phyloP scores from a whole-genome alignment of 2,329 filamentous ascomycete genomes.

The Davidsoniella neocaledoniae region DNA sequence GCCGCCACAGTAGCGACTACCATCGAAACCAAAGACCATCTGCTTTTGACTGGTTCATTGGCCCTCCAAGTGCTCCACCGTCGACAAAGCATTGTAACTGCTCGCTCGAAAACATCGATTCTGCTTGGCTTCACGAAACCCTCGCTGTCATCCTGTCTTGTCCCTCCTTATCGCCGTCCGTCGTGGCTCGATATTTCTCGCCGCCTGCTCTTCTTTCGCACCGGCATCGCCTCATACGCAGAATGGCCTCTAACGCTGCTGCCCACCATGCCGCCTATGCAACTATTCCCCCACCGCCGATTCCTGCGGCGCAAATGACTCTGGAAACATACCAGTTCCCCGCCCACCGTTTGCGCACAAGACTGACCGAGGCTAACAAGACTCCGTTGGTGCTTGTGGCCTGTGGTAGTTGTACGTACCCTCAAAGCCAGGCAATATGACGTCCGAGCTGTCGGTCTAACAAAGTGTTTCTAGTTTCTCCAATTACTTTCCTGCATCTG shows the following conservation, averaged over 20 bases:
- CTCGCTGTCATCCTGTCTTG: neutral
- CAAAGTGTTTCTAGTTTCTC: constrained; percentile 32
- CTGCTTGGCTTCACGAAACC: neutral
- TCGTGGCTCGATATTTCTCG: neutral
- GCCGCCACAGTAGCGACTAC: neutral
- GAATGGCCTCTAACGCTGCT: constrained; percentile 6
- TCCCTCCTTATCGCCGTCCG: neutral
- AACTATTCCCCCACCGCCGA: constrained; percentile 4
- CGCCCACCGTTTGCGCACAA: constrained; percentile 37
- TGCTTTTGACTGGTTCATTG: too few relatives aligned
- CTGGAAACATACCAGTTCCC: constrained; percentile 41
- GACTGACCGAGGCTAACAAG: constrained; percentile 32
- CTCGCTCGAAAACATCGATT: neutral
- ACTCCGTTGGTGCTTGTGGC: constrained; percentile 51
- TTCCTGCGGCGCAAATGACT: constrained; percentile 17
- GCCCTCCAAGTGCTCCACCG: too few relatives aligned
- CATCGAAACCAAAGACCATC: too few relatives aligned
- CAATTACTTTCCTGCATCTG: constrained; percentile 59
- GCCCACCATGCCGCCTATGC: constrained; percentile 4
- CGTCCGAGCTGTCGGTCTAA: neutral
- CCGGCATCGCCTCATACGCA: neutral
- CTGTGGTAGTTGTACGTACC: constrained; percentile 39
- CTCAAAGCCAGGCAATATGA: neutral
- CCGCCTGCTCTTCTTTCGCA: neutral
- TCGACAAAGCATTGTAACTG: neutral